Base-by-base conservation (phyloP, 768 basidiomycete species). In the Naematelia encephala region DNA sequence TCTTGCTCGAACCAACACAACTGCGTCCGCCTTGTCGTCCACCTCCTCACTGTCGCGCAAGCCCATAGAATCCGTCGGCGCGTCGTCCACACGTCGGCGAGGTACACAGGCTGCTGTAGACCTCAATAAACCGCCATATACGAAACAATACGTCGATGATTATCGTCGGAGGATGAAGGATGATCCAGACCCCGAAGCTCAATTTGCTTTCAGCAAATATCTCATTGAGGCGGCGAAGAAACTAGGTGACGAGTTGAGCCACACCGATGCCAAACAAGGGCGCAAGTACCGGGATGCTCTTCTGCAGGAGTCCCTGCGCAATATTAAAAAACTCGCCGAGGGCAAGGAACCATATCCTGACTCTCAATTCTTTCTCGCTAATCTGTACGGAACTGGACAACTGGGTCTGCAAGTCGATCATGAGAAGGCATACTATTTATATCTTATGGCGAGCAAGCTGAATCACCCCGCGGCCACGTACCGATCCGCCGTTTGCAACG, bases 201-300 rank as follows among this genome's bases (percentile, higher is more conserved):
- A 98, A 75, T 98, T 97, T 77, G 81, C 88, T 23, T 99, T 96
- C 73, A 90, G 93, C n/a, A 97, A 94, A 79, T 99, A 98, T 76
- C 86, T 99, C 59, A 92, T 99, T 74, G 96, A 98, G 70, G 96
- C 96, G 27, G 96, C 96, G 13, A 91, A 90, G 80, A 77, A 76
- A 57, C 62, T 78, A 1, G 78, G 78, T 0, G 76, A 77, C 47
- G 87, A 92, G 77, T 86, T 97, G 62, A 66, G 70, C 52, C 59
- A 69, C 16, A 64, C 59, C 0, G 78, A 80, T 59, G 63, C 74
- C 3, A 86, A 90, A 25, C 82, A 86, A 16, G 90, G 90, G 2
- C 87, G 90, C 76, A 93, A 89, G 77, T 98, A 93, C 74, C 85
- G 89, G 55, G 94, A 98, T 74, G 71, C 85, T 16, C 84, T 99